Evolutionary conservation across 169 alveolate species (phyloP).

Genomic region (Cystoisospora suis): DNA sequence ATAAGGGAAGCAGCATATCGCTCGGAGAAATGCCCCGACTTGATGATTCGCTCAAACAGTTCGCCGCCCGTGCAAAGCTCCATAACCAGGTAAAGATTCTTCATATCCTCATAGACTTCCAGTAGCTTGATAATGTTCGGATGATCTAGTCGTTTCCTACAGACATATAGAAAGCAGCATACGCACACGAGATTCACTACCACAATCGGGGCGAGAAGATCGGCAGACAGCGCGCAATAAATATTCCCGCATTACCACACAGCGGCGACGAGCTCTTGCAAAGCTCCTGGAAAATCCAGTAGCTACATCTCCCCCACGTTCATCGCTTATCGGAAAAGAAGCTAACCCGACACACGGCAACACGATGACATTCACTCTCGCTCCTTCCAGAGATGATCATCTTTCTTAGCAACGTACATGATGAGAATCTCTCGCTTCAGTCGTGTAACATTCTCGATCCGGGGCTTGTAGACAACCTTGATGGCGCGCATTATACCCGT

Average conservation of each 20-base stretch:
- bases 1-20: slow-evolving; percentile 88
- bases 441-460: slow-evolving; percentile 85
- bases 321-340: too few species aligned
- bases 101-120: slow-evolving; percentile 88
- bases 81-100: slow-evolving; percentile 86
- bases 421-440: slow-evolving; percentile 87
- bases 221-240: too few species aligned
- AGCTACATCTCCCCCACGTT: too few species aligned
- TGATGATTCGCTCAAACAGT: slow-evolving; percentile 86
- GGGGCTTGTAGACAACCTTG: slow-evolving; percentile 84
- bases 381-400: neutral
- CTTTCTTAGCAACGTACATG: slow-evolving; percentile 66
- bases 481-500: slow-evolving; percentile 87
- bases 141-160: slow-evolving; percentile 85
- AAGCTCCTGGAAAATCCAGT: too few species aligned
- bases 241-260: too few species aligned
- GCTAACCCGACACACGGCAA: too few species aligned
- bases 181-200: too few species aligned
- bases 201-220: too few species aligned
- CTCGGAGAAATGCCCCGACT: slow-evolving; percentile 84
- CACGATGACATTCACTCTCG: too few species aligned
- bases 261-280: too few species aligned
- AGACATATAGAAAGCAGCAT: too few species aligned
- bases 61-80: slow-evolving; percentile 92
- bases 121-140: slow-evolving; percentile 87